Percentiles rank a stretch among this genome's conserved stretches.
Conservation (phyloP, 129 eudicot species). For the Helianthus tuberosus region DNA sequence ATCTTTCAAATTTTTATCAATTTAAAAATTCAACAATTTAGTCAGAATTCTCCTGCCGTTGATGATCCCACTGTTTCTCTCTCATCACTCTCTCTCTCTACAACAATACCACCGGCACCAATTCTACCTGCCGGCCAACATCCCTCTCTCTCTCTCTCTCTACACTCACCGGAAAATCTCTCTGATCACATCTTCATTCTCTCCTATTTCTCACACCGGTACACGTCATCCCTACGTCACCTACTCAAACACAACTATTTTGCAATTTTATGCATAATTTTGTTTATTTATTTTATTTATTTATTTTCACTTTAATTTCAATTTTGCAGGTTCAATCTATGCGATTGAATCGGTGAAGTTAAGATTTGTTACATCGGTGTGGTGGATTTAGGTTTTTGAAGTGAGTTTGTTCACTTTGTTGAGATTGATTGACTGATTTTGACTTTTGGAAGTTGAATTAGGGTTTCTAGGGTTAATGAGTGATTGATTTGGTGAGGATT, state of each 20-base stretch:
- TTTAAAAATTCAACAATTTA: slow-evolving; percentile 4
- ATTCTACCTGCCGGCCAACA: slow-evolving; percentile 34
- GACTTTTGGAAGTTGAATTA: slow-evolving; percentile 19
- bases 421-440: background rate
- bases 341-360: slow-evolving; percentile 16
- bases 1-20: slow-evolving; percentile 23
- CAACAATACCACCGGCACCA: slow-evolving; percentile 22
- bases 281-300: slow-evolving; percentile 2
- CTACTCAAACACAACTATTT: background rate
- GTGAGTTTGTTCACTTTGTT: background rate
- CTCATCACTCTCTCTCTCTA: slow-evolving; percentile 24
- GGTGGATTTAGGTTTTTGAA: background rate
- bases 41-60: slow-evolving; percentile 32
- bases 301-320: background rate
- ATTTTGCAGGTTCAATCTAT: slow-evolving; percentile 21
- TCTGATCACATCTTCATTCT: slow-evolving; percentile 33
- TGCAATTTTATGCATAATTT: background rate
- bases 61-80: slow-evolving; percentile 32
- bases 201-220: background rate
- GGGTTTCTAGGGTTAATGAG: slow-evolving; percentile 26
- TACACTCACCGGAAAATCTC: slow-evolving; percentile 8
- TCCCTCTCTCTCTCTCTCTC: background rate
- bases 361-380: slow-evolving; percentile 36
- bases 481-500: background rate
- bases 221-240: too few relatives aligned